Evolutionary conservation across 2,329 filamentous ascomycete species (phyloP), one percentile per base, ranked within the genome.

Genomic region (Paramyrothecium sp.): DNA sequence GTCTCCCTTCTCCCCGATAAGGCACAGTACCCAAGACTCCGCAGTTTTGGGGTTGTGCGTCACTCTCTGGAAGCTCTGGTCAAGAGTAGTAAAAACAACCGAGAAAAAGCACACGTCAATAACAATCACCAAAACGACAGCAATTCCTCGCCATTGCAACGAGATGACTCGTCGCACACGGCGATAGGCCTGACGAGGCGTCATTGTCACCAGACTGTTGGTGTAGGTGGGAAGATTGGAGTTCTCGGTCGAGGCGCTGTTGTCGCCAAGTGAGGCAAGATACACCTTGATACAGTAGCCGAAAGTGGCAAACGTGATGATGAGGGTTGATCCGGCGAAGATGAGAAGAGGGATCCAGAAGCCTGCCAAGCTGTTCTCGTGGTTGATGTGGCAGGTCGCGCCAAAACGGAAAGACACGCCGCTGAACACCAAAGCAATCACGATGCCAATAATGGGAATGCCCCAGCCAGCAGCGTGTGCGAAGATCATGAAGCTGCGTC

Each of bases 321-420:
- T 78, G 65, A 92, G 84, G 1, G 92, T 90, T 46, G 89, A 76
- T 22, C 86, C 89, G 34, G 91, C 85, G 67, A 98, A 89, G 4
- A 88, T 84, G 63, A 97, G 80, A 26, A 97, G 75, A 1, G 95
- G 96, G 17, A 93, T 91, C 94, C 94, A 98, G 68, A 97, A 91
- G 69, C 89, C 90, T 33, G 87, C 85, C 71, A 96, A 78, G 59
- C 91, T 93, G 72, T 96, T 85, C 56, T 85, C 77, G 73, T 96
- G 91, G 78, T 98, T 98, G 78, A 98, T 93, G 72, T 97, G 94
- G 74, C 95, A 99, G 26, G 92, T 90, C 51, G 84, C 83, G 54
- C 95, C 95, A 68, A 98, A 97, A 53, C 95, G 89, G 75, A 94
- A 98, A 1, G 93, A 98, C 3, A 97, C 91, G 20, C 95, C 95